These are phyloP conservation scores for Gremmenia infestans DNA, from an alignment of 2,329 filamentous ascomycete genomes.

Conservation along the genomic window DNA sequence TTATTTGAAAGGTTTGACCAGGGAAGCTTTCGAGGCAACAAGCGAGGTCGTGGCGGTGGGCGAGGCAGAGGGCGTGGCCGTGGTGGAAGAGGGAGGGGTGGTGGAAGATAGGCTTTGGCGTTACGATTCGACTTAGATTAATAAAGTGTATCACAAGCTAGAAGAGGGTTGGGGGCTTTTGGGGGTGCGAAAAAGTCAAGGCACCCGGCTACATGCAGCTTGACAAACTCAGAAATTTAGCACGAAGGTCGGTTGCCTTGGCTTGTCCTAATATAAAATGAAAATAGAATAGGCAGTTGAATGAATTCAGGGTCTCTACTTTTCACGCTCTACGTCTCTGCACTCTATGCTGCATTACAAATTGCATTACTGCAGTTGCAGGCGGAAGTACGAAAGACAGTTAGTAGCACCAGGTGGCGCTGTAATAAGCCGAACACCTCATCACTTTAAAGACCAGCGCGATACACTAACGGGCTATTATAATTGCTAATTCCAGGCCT, in stretches of 20 bases:
- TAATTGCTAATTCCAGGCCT: too few species aligned
- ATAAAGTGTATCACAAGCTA: background rate
- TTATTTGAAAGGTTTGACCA: constrained; percentile 57
- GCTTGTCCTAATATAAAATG: background rate
- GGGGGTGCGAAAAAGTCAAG: constrained; percentile 5
- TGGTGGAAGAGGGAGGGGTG: constrained; percentile 26
- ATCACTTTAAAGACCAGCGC: background rate
- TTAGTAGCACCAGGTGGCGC: background rate
- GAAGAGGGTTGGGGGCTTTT: background rate
- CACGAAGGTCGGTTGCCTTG: constrained; percentile 6
- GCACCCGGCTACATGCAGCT: constrained; percentile 20
- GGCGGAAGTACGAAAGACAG: background rate
- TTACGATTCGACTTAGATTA: constrained; percentile 3
- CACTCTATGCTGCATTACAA: constrained; percentile 1
- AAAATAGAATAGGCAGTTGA: constrained; percentile 7
- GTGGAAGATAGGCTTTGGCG: constrained; percentile 21
- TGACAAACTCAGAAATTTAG: constrained; percentile 15
- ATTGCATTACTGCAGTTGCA: background rate
- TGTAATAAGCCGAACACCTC: background rate
- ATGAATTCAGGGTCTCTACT: background rate
- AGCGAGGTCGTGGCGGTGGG: constrained; percentile 29
- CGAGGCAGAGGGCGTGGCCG: constrained; percentile 38
- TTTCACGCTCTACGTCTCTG: background rate
- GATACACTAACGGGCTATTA: too few species aligned
- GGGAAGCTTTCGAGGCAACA: constrained; percentile 36